Conservation (phyloP, 345 rosid genomes). For the Arabis alpina region DNA sequence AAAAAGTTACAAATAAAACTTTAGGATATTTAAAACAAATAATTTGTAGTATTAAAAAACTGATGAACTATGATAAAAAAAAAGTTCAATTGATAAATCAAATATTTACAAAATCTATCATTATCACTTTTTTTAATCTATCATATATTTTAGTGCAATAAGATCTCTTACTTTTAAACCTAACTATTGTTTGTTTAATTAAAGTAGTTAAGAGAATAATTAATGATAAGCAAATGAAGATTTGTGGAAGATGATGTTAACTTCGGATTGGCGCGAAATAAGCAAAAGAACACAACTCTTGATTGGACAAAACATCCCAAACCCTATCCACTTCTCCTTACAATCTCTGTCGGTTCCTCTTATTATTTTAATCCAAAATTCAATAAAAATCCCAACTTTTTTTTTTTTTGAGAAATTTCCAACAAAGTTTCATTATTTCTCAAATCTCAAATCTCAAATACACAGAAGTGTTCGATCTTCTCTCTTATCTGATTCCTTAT, state of each 20-base stretch:
- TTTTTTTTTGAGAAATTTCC: neutral
- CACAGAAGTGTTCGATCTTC: neutral
- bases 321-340: conserved; percentile 40
- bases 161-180: neutral
- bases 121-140: too few relatives aligned
- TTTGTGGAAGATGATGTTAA: conserved; percentile 33
- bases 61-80: too few relatives aligned
- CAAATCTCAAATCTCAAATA: conserved; percentile 6
- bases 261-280: conserved; percentile 43
- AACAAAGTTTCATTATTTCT: neutral
- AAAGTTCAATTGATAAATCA: too few relatives aligned
- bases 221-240: conserved; percentile 30
- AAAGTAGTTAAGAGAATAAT: neutral
- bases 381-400: neutral
- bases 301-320: conserved; percentile 35
- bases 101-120: too few relatives aligned
- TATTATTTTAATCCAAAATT: conserved; percentile 2
- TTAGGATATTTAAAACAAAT: too few relatives aligned
- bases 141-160: too few relatives aligned
- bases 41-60: too few relatives aligned
- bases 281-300: neutral
- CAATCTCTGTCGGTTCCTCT: conserved; percentile 41
- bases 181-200: neutral
- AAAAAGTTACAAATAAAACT: too few relatives aligned
- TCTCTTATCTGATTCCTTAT: conserved; percentile 20